A percentile compares a stretch with the other conserved stretches of the same genome.
phyloP scores from a whole-genome alignment of 495 filamentous ascomycete species.

The Penicillium cinerascens region DNA sequence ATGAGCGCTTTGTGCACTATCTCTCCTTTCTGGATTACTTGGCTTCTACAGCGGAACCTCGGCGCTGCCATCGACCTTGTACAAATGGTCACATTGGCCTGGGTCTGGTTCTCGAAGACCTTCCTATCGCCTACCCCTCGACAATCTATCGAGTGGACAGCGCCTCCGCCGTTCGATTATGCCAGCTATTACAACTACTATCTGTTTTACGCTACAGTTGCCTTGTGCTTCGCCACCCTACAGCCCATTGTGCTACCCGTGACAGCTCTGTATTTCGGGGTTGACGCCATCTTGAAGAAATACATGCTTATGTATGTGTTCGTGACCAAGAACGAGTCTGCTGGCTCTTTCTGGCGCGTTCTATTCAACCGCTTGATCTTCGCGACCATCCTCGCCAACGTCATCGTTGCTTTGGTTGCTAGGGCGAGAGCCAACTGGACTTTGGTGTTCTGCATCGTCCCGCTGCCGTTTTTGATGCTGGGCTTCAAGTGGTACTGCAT shows the following conservation, averaged over 20 bases:
- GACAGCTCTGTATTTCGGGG: conserved; percentile 81
- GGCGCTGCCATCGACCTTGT: conserved; percentile 86
- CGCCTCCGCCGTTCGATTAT: conserved; percentile 90
- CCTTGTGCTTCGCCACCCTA: conserved; percentile 77
- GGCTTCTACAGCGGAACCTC: conserved; percentile 86
- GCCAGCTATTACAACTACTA: conserved; percentile 96
- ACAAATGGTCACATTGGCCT: conserved; percentile 75
- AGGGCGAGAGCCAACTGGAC: conserved; percentile 56
- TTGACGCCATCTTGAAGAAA: conserved; percentile 91
- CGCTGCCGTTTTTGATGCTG: conserved; percentile 75
- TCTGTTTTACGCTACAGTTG: conserved; percentile 87
- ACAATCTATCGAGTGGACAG: conserved; percentile 89
- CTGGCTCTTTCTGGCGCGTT: conserved; percentile 88
- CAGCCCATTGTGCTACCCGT: conserved; percentile 91
- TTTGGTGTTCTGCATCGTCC: conserved; percentile 64
- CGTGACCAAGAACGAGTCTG: conserved; percentile 92
- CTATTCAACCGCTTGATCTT: conserved; percentile 91
- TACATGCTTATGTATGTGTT: conserved; percentile 94
- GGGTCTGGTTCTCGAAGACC: conserved; percentile 76
- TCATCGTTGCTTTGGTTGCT: conserved; percentile 70
- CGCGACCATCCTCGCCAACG: conserved; percentile 71
- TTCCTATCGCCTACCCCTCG: conserved; percentile 87
- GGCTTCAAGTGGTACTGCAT: conserved; percentile 86
- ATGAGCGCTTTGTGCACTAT: conserved; percentile 70
- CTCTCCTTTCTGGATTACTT: conserved; percentile 91